Conservation (phyloP, 345 rosid species). For the Syzygium aromaticum region DNA sequence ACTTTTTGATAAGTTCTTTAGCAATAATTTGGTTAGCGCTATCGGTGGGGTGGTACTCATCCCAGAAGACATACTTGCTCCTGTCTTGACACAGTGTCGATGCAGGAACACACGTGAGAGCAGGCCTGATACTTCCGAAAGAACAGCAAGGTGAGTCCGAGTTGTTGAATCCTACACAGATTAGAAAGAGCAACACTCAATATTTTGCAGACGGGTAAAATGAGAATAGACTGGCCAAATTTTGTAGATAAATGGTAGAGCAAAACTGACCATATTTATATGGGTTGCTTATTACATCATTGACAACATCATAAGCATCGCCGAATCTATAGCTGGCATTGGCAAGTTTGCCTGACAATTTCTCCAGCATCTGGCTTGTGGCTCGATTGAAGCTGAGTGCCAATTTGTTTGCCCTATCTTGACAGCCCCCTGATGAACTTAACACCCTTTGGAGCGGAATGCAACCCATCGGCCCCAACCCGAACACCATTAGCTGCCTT, state of each 20-base stretch:
- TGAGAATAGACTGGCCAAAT: neutral
- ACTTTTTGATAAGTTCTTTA: slow-evolving; percentile 66
- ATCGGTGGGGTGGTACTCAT: slow-evolving; percentile 93
- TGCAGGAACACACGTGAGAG: slow-evolving; percentile 80
- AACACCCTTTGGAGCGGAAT: slow-evolving; percentile 93
- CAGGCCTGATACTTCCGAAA: slow-evolving; percentile 71
- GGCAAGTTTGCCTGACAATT: slow-evolving; percentile 28
- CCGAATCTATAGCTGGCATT: slow-evolving; percentile 64
- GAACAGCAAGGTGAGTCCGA: slow-evolving; percentile 91
- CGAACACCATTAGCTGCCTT: slow-evolving; percentile 70
- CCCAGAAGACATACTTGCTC: slow-evolving; percentile 94
- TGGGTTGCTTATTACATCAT: slow-evolving; percentile 62
- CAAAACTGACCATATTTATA: slow-evolving; percentile 43
- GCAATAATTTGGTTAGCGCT: slow-evolving; percentile 74
- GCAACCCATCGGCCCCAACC: slow-evolving; percentile 98
- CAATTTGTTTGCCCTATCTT: slow-evolving; percentile 58
- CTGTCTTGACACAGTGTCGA: slow-evolving; percentile 75
- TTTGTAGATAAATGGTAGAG: neutral
- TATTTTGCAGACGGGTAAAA: neutral
- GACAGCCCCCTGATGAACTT: slow-evolving; percentile 56
- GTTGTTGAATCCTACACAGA: slow-evolving; percentile 55
- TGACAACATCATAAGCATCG: slow-evolving; percentile 79
- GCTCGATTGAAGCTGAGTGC: slow-evolving; percentile 64
- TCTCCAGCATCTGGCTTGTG: slow-evolving; percentile 27
- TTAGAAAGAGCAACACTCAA: neutral